A percentile compares a stretch with the other conserved stretches of the same genome.
phyloP scores from a whole-genome alignment of 768 basidiomycete species.

The Auriscalpium orientale region DNA sequence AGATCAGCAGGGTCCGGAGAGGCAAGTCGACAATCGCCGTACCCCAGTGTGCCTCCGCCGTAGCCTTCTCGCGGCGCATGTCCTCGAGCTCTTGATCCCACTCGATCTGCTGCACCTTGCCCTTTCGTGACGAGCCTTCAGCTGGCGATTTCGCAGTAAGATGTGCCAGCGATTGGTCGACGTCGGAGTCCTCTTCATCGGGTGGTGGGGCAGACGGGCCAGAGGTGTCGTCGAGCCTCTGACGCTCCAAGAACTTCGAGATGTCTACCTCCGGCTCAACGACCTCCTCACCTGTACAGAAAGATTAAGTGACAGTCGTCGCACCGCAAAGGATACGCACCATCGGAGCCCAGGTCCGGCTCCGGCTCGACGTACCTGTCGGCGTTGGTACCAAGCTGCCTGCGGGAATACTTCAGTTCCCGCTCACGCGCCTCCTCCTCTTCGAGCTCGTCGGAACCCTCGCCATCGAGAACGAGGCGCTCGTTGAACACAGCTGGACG shows the following conservation, averaged over 20 bases:
- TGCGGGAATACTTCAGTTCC: slow-evolving; percentile 43
- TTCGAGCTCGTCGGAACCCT: slow-evolving; percentile 31
- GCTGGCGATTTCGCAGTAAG: slow-evolving; percentile 28
- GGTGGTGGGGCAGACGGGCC: slow-evolving; percentile 6
- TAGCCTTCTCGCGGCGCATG: slow-evolving; percentile 60
- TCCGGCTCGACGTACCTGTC: slow-evolving; percentile 71
- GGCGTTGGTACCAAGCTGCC: slow-evolving; percentile 60
- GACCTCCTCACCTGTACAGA: slow-evolving; percentile 48
- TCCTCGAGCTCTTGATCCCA: slow-evolving; percentile 65
- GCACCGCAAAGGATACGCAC: slow-evolving; percentile 25
- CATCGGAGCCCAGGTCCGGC: slow-evolving; percentile 64
- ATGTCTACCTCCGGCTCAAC: slow-evolving; percentile 70
- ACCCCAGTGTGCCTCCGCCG: slow-evolving; percentile 71
- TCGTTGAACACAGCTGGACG: slow-evolving; percentile 61
- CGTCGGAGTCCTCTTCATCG: slow-evolving; percentile 38
- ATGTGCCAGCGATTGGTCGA: slow-evolving; percentile 52
- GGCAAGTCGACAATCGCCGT: background rate
- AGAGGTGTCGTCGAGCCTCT: slow-evolving; percentile 37
- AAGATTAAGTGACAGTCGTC: background rate
- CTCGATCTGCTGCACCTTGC: slow-evolving; percentile 52
- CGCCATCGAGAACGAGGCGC: slow-evolving; percentile 55
- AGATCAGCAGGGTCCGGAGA: too few relatives aligned
- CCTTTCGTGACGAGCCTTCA: slow-evolving; percentile 40
- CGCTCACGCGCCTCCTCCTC: slow-evolving; percentile 44
- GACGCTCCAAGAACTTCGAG: slow-evolving; percentile 56